Evolutionary conservation across 208 protist species (phyloP).

Genomic region (Crithidia expoeki): DNA sequence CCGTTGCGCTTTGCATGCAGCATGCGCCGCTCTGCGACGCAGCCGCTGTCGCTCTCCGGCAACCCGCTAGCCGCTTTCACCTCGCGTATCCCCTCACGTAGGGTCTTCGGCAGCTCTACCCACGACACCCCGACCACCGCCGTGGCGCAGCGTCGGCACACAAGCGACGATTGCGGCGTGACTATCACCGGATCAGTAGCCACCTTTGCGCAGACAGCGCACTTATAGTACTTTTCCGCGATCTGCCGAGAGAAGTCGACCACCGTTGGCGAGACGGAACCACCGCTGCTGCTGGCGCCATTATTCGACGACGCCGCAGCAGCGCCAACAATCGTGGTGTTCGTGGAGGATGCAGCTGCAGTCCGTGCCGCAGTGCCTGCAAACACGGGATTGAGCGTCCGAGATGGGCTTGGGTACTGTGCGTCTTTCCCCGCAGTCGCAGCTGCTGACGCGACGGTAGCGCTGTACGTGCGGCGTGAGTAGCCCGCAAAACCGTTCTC

Average conservation of each 20-base stretch:
- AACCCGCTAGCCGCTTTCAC: constrained; percentile 20
- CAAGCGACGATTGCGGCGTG: constrained; percentile 37
- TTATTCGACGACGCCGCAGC: not conserved
- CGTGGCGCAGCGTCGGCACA: constrained; percentile 55
- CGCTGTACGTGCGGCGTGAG: constrained; percentile 3
- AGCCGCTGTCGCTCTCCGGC: constrained; percentile 13
- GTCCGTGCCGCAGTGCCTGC: not conserved
- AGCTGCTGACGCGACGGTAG: not conserved
- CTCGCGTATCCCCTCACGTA: constrained; percentile 28
- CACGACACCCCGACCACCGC: constrained; percentile 19
- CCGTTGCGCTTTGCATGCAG: constrained; percentile 20
- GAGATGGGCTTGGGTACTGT: constrained; percentile 11
- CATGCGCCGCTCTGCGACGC: constrained; percentile 19
- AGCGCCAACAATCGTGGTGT: not conserved
- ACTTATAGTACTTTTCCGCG: constrained; percentile 48
- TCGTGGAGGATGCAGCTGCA: not conserved
- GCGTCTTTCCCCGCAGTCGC: not conserved
- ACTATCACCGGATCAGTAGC: constrained; percentile 60
- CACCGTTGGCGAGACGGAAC: constrained; percentile 10
- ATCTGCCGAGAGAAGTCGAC: constrained; percentile 38
- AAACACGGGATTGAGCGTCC: not conserved
- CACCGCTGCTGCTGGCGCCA: constrained; percentile 1
- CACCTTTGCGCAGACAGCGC: constrained; percentile 52
- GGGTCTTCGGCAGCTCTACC: constrained; percentile 42
- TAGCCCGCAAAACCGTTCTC: constrained; percentile 29